Percentiles rank a stretch among this genome's conserved stretches.
phyloP scores from a whole-genome alignment of 2,329 filamentous ascomycete species.

The Verticillium dahliae region DNA sequence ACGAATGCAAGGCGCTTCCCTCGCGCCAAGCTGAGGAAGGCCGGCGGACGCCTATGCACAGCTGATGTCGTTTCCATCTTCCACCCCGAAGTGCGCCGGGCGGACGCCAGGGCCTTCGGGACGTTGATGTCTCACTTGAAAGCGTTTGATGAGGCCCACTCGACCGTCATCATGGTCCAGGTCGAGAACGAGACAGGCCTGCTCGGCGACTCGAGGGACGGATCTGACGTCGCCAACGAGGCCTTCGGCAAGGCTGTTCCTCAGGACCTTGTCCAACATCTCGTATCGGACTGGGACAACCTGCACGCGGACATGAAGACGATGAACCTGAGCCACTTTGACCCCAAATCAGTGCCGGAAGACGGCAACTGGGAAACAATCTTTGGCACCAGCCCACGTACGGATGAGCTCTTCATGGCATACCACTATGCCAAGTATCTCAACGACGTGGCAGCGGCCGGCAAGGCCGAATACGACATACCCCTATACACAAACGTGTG shows the following conservation, averaged over 20 bases:
- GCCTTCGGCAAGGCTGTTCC: conserved; percentile 24
- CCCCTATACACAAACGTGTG: conserved; percentile 20
- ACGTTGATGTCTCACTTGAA: conserved; percentile 24
- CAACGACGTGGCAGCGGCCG: conserved; percentile 16
- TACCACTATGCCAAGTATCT: conserved; percentile 19
- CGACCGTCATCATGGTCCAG: conserved; percentile 45
- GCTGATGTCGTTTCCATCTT: conserved; percentile 21
- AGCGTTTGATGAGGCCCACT: conserved; percentile 31
- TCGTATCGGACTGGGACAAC: neutral
- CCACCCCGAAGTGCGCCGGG: conserved; percentile 10
- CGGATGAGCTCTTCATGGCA: conserved; percentile 22
- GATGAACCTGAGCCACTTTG: neutral
- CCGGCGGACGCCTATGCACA: conserved; percentile 15
- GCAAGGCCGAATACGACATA: conserved; percentile 15
- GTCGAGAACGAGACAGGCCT: conserved; percentile 45
- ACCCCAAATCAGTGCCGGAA: neutral
- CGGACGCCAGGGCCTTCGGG: conserved; percentile 19
- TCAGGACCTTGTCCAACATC: conserved; percentile 10
- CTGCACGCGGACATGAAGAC: conserved; percentile 2
- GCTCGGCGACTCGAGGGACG: conserved; percentile 40
- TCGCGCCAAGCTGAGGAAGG: conserved; percentile 18
- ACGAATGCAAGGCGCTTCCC: conserved; percentile 18
- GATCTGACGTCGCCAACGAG: conserved; percentile 26
- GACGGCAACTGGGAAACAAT: conserved; percentile 16
- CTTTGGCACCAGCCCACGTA: conserved; percentile 16